Evolutionary conservation across 2,329 filamentous ascomycete species (phyloP), one percentile per base, ranked within the genome.

Genomic region (Aspergillus calidoustus): DNA sequence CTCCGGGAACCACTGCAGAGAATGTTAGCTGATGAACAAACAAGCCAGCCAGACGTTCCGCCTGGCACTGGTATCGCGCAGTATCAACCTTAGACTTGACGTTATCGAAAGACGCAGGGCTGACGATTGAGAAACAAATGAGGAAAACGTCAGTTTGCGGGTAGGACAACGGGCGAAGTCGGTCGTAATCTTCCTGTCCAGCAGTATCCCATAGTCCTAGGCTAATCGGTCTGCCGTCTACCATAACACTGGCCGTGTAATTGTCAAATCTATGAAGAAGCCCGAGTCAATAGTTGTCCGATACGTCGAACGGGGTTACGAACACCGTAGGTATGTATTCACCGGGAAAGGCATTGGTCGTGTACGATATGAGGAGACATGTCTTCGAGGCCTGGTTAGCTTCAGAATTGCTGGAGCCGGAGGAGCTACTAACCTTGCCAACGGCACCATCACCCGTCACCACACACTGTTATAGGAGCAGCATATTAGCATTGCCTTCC

Each of bases 361-460:
- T 98, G 83, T 99, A 99, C 57, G 94, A 98, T 78, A 99, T 99
- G 73, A 99, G 89, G 63, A 99, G 89, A 84, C 95, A 99, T 85
- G 95, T 99, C 94, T 97, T 97, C 66, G 49, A 59, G 15, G 9
- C 34, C 25, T 44, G 34, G 54, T 41, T 59, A 59, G 49, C 43
- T 8, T 30, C n/a, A 15, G 55, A 46, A 19, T 49, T n/a, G 3
- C 25, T 19, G 44, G 25, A 23, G 2, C 25, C 9, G 48, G 4
- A 44, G 30, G 47, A 64, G 61, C 22, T 60, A 78, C 83, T 81
- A 81, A 97, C 93, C 88, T 99, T 99, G 81, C 95, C 95, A 73
- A 99, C 95, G 77, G 95, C 95, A 91, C 95, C 95, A 80, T 99
- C 95, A 83, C 95, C 95, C 66, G 95, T 98, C 76, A 99, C 95